A percentile compares a stretch with the other conserved stretches of the same genome.
Evolutionary conservation across 352 stramenopile genomes (phyloP).

Genomic region (Pythium chondricola): DNA sequence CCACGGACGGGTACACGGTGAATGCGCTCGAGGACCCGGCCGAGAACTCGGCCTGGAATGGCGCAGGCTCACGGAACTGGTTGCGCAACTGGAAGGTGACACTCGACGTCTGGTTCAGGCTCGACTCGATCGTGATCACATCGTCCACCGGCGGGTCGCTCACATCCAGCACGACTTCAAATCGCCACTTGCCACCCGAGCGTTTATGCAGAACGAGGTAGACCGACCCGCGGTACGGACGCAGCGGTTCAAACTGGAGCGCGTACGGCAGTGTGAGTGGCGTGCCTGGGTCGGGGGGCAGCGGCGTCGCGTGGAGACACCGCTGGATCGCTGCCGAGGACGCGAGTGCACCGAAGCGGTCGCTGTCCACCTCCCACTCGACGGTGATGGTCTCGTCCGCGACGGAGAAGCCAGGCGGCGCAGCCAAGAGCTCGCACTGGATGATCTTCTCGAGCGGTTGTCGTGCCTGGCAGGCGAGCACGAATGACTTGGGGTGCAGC

Average conservation of each 20-base stretch:
- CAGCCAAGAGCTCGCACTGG: conserved; percentile 50
- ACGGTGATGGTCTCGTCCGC: conserved; percentile 42
- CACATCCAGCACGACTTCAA: conserved; percentile 79
- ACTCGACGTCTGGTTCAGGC: conserved; percentile 76
- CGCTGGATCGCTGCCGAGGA: conserved; percentile 40
- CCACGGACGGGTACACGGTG: conserved; percentile 77
- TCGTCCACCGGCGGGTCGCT: conserved; percentile 83
- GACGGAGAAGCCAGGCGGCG: conserved; percentile 32
- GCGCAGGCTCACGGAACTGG: conserved; percentile 63
- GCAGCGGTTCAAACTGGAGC: conserved; percentile 82
- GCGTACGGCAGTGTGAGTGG: conserved; percentile 32
- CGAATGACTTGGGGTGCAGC: conserved; percentile 44
- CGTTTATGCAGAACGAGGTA: conserved; percentile 75
- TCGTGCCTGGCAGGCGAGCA: conserved; percentile 59
- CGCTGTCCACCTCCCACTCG: conserved; percentile 56
- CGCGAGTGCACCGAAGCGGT: conserved; percentile 50
- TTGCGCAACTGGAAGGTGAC: conserved; percentile 87
- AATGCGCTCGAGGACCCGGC: conserved; percentile 83
- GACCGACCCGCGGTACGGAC: conserved; percentile 70
- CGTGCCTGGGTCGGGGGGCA: conserved; percentile 4
- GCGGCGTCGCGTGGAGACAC: conserved; percentile 35
- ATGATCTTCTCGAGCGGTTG: conserved; percentile 62
- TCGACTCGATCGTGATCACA: conserved; percentile 81
- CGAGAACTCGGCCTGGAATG: conserved; percentile 87
- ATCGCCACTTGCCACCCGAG: conserved; percentile 81